A percentile compares a stretch with the other conserved stretches of the same genome.
Evolutionary conservation across 805 yeast species (phyloP).

Genomic region (Danielia oregonensis): DNA sequence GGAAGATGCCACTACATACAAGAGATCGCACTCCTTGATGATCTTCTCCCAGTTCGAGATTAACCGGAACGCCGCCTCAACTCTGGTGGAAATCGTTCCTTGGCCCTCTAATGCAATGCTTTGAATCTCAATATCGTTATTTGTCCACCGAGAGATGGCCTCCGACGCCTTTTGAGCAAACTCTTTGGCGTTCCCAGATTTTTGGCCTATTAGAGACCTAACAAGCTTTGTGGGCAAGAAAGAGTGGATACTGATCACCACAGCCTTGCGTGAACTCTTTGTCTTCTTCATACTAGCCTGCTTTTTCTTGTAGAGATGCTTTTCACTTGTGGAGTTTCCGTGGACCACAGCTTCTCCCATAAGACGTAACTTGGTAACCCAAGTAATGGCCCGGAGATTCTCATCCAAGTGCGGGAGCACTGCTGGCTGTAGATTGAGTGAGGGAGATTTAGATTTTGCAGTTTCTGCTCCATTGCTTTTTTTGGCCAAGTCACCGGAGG

Average conservation of each 20-base stretch:
- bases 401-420: conserved; percentile 15
- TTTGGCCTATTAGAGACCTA: conserved; percentile 31
- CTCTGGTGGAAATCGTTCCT: conserved; percentile 31
- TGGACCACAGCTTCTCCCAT: conserved; percentile 15
- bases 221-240: conserved; percentile 40
- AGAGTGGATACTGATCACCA: conserved; percentile 36
- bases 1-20: conserved; percentile 32
- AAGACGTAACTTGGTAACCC: conserved; percentile 17
- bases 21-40: conserved; percentile 27
- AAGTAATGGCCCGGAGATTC: conserved; percentile 19
- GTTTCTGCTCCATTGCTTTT: neutral
- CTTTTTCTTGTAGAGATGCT: conserved; percentile 12
- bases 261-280: conserved; percentile 15
- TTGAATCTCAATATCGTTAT: conserved; percentile 21
- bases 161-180: conserved; percentile 27
- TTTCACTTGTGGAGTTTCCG: conserved; percentile 12
- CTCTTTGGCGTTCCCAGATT: conserved; percentile 32
- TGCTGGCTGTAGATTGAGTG: neutral
- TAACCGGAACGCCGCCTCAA: conserved; percentile 20
- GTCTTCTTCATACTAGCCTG: conserved; percentile 4
- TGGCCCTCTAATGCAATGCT: conserved; percentile 41
- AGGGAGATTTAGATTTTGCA: neutral
- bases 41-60: conserved; percentile 31
- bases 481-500: neutral
- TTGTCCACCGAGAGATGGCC: conserved; percentile 28